Conservation (phyloP, 306 rosid species). For the Rosa rugosa region DNA sequence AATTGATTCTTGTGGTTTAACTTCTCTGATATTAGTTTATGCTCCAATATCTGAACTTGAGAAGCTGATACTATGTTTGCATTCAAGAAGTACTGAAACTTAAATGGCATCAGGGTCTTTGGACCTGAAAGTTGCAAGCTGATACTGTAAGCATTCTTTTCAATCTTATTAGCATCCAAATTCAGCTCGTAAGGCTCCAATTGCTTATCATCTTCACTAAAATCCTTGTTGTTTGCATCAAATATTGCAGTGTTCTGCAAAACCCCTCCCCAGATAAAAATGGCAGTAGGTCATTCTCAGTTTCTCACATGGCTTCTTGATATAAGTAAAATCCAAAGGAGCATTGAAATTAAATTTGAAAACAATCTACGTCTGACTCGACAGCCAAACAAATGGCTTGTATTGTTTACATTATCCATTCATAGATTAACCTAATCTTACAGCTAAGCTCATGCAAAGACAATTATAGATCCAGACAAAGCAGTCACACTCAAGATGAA, state of each 20-base stretch:
- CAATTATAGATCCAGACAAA: slow-evolving; percentile 18
- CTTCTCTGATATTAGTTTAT: not conserved
- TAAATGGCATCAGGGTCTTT: not conserved
- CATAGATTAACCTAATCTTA: slow-evolving; percentile 2
- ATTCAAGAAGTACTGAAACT: not conserved
- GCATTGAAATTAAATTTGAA: slow-evolving; percentile 6
- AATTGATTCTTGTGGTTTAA: slow-evolving; percentile 12
- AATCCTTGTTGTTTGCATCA: not conserved
- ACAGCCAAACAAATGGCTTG: not conserved
- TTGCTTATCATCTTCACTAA: not conserved
- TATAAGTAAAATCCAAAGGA: not conserved
- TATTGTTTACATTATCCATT: slow-evolving; percentile 19
- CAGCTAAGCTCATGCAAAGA: slow-evolving; percentile 18
- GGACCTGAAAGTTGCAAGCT: not conserved
- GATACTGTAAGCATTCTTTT: not conserved
- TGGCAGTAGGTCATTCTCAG: not conserved
- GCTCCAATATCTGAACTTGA: slow-evolving; percentile 15
- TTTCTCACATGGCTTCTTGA: not conserved
- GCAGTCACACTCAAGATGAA: slow-evolving; percentile 20
- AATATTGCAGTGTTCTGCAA: not conserved
- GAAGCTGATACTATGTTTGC: not conserved
- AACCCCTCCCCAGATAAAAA: not conserved
- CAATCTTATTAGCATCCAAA: not conserved
- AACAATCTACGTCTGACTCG: not conserved
- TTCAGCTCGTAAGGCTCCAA: not conserved